Base-by-base conservation (phyloP, 1,284 basidiomycete species). In the Leccinum glutinopallens region DNA sequence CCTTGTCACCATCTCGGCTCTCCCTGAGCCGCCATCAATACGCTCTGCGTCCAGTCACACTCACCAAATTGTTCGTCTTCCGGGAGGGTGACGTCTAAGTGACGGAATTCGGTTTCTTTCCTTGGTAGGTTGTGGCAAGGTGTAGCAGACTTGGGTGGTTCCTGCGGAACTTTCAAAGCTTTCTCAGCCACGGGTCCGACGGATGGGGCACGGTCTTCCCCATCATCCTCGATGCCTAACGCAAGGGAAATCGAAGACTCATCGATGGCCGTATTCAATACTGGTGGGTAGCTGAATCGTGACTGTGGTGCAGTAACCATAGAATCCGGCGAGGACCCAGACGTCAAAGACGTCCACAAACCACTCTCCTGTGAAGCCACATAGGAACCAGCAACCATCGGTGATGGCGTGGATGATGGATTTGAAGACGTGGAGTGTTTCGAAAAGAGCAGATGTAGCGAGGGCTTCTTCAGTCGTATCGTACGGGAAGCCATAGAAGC, bases 391-490 rank as follows among this genome's bases (percentile, higher is more conserved):
- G 61, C 32, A 5, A 64, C 41, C 2, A n/a, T 63, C 2, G 66
- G 66, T 1, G 71, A 76, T 60, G 71, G 35, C n/a, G 46, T 29
- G 17, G 72, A 55, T 39, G 70, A 63, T 53, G 73, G 71, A 55
- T 79, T 67, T 5, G 80, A 67, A 19, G 82, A 80, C 2, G 77
- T 72, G 13, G 83, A 81, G 54, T 79, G 79, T 72, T 83, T 86
- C 29, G 83, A 79, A 71, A 87, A 84, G 32, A 87, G 72, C 17
- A 85, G 72, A 62, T 29, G 83, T 63, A 87, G 70, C 4, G 86
- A 87, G 2, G 85, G 84, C 66, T 83, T 86, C 73, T 85, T 86
- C 63, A 80, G 56, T 68, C 84, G 78, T 64, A 62, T 75, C 22
- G 74, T 74, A 35, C 75, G 72, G 39, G 76, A 73, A 63, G 73